Base-by-base conservation (phyloP, 805 yeast genomes). In the Sugiyamaella smithiae region DNA sequence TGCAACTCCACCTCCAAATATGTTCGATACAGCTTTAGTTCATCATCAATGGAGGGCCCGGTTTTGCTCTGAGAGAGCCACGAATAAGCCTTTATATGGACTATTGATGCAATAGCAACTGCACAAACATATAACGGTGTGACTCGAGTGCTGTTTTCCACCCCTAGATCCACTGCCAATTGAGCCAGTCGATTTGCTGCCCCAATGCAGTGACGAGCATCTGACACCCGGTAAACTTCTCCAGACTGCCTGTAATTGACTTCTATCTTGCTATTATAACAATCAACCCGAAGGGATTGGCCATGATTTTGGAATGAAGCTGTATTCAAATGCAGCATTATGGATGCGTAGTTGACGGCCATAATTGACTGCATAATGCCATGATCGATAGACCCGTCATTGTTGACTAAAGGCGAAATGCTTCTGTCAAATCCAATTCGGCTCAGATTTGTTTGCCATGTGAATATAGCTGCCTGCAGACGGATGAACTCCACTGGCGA, bases 281-380 rank as follows among this genome's bases (percentile, higher is more conserved):
- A 26, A 26, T 26, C 29, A 7, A 26, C 7, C 7, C 7, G 7
- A 24, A 14, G 29, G 24, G 28, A 9, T 37, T 19, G 28, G 2
- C 50, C 50, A 20, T 32, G 22, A 17, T 28, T 40, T 4, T 17
- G 23, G 4, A 50, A 26, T 14, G 44, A 23, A 2, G 54, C 48
- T 2, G 28, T 20, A 4, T 52, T 49, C n/a, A 42, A 31, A 29
- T 50, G 54, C 5, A 50, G 41, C 8, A 49, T 28, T 6, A 50
- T 50, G 11, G 45, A 20, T 6, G 49, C 49, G 22, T 36, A 48
- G 37, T 48, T 32, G 12, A 49, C 20, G 12, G 43, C 33, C 28
- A 48, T 37, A 4, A 28, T 25, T 5, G 54, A 35, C 40, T 49
- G 49, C 9, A 49, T 37, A 16, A 50, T 36, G n/a, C 46, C 48